A percentile compares a stretch with the other conserved stretches of the same genome.
phyloP scores from a whole-genome alignment of 306 rosid genomes.

The Prunus campanulata region DNA sequence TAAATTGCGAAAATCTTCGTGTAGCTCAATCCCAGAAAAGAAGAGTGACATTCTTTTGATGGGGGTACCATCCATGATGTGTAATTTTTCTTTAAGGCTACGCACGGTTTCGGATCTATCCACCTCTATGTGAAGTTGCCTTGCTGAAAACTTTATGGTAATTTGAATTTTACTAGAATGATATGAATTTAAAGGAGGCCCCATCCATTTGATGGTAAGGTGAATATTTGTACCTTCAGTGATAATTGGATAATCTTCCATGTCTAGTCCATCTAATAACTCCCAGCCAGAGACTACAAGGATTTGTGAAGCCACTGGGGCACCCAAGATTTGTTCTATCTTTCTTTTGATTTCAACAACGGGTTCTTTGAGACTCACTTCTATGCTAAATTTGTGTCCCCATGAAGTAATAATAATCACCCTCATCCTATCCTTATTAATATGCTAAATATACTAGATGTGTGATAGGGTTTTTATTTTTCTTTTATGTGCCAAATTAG shows the following conservation, averaged over 20 bases:
- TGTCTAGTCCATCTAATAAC: conserved; percentile 75
- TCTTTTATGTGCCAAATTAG: not conserved
- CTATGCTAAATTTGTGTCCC: conserved; percentile 45
- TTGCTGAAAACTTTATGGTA: conserved; percentile 49
- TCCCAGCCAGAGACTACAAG: conserved; percentile 75
- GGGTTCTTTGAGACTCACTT: conserved; percentile 56
- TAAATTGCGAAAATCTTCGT: conserved; percentile 54
- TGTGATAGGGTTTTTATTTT: not conserved
- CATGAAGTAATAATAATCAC: conserved; percentile 36
- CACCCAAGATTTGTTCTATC: conserved; percentile 62
- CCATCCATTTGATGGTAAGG: conserved; percentile 47
- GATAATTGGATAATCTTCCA: conserved; percentile 86
- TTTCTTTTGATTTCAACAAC: conserved; percentile 63
- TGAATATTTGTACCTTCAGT: conserved; percentile 71
- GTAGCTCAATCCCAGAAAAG: conserved; percentile 54
- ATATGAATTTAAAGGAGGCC: conserved; percentile 9
- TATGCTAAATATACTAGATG: not conserved
- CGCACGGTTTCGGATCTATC: conserved; percentile 63
- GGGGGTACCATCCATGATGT: conserved; percentile 57
- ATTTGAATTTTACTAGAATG: conserved; percentile 44
- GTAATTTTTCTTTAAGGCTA: conserved; percentile 78
- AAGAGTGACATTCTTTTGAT: conserved; percentile 63
- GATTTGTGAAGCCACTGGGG: conserved; percentile 58
- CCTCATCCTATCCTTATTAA: conserved; percentile 31
- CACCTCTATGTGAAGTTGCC: conserved; percentile 54